Evolutionary conservation across 139 green algal genomes (phyloP).

Genomic region (Medakamo hakoo): DNA sequence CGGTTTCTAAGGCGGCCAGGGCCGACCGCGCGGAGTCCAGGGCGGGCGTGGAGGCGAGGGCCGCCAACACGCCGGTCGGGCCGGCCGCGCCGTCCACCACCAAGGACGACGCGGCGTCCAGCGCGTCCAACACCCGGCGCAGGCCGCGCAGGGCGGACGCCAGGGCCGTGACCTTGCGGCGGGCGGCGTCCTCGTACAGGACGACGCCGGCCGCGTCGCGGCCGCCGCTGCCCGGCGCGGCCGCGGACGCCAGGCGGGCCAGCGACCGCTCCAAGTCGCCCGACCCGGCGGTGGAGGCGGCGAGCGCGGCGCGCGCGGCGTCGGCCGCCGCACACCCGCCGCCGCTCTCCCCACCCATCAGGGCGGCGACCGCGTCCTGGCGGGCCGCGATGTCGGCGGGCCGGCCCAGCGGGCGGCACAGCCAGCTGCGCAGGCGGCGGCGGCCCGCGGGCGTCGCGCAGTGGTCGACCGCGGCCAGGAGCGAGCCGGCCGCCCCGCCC

Average conservation of each 20-base stretch:
- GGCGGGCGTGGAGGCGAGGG: conserved; percentile 2
- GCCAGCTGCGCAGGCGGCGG: conserved; percentile 70
- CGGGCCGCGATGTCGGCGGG: conserved; percentile 47
- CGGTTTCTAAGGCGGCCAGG: conserved; percentile 35
- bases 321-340: too few relatives aligned
- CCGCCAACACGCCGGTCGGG: conserved; percentile 6
- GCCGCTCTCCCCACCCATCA: conserved; percentile 33
- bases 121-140: conserved; percentile 18
- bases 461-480: conserved; percentile 76
- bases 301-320: conserved; percentile 26
- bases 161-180: conserved; percentile 39
- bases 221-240: conserved; percentile 8
- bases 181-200: conserved; percentile 82
- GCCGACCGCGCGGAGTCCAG: conserved; percentile 1
- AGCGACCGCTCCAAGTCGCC: conserved; percentile 79
- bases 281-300: conserved; percentile 18
- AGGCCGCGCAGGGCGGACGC: conserved; percentile 39
- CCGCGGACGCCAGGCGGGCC: conserved; percentile 47
- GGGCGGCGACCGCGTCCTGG: conserved; percentile 53
- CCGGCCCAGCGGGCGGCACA: conserved; percentile 60
- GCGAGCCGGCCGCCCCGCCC: conserved; percentile 51
- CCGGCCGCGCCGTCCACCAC: not conserved
- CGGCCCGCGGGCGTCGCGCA: conserved; percentile 71
- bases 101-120: conserved; percentile 12
- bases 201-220: conserved; percentile 68